A percentile compares a stretch with the other conserved stretches of the same genome.
Evolutionary conservation across 352 stramenopile genomes (phyloP).

Genomic region (Thalassiosira livingstoniorum): DNA sequence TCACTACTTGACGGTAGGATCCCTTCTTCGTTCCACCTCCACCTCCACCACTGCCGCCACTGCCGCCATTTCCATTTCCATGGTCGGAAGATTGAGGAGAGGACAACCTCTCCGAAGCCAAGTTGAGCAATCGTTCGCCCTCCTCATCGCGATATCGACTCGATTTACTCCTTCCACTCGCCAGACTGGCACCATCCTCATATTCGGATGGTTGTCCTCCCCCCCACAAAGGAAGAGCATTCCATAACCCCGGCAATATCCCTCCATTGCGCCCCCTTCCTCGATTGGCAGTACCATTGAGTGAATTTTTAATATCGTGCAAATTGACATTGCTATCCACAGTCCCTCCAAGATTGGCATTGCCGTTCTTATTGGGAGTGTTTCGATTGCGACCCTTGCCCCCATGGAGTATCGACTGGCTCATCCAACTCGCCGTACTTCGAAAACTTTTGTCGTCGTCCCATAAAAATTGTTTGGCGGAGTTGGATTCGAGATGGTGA

Average conservation of each 20-base stretch:
- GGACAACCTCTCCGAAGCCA: constrained; percentile 27
- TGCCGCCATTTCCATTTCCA: neutral
- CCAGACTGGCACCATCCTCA: constrained; percentile 7
- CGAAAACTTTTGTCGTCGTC: neutral
- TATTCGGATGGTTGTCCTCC: constrained; percentile 6
- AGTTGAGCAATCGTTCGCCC: constrained; percentile 37
- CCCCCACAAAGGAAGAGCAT: constrained; percentile 28
- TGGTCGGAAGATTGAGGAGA: neutral
- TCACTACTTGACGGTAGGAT: too few species aligned
- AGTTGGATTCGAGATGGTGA: neutral
- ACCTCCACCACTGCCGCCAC: neutral
- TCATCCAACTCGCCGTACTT: neutral
- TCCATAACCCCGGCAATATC: constrained; percentile 29
- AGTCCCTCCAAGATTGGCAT: neutral
- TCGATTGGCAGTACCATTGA: constrained; percentile 1
- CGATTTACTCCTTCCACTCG: constrained; percentile 4
- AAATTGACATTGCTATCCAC: constrained; percentile 26
- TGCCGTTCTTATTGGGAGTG: too few species aligned
- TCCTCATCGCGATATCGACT: constrained; percentile 41
- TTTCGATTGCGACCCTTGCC: too few species aligned
- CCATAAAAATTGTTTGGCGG: constrained; percentile 46
- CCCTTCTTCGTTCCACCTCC: neutral
- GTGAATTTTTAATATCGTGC: constrained; percentile 48
- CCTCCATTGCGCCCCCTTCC: neutral
- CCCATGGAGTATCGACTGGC: too few species aligned